Evolutionary conservation across 1,284 basidiomycete species (phyloP), one percentile per base, ranked within the genome.

Genomic region (Rhodotorula sp.): DNA sequence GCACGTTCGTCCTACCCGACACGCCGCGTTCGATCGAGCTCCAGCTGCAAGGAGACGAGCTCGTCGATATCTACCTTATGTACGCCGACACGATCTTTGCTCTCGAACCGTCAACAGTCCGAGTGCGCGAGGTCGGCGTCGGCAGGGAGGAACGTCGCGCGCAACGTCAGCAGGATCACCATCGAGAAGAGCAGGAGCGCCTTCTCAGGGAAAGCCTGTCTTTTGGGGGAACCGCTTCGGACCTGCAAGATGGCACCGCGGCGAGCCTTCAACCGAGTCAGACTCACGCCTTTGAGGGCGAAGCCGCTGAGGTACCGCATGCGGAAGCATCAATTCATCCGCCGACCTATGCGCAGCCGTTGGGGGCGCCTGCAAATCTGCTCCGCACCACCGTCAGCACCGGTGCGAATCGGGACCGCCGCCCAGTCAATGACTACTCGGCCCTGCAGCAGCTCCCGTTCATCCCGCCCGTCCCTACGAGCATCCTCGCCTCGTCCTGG

Each of bases 81-180:
- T 93, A 93, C 79, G 86, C 88, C 5, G 91, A 93, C 79, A 92
- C 92, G 76, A 89, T 93, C 26, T 93, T 93, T 78, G 91, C 92
- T 16, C 81, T 93, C 47, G 91, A 93, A 79, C 91, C 91, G 23
- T 91, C 91, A 5, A 93, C 92, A 1, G 91, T 93, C 28, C 85
- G 91, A 38, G 91, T 93, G n/a, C 87, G 91, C 10, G 92, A 93
- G 80, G 91, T 93, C 34, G 85, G 92, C 56, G 91, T 93, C 60
- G 91, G 90, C 21, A 86, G 92, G 7, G 90, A 90, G 6, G 91
- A 93, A 80, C 86, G 91, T 55, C 83, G 91, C 69, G 91, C 91
- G 38, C 84, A 91, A 55, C 85, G 91, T 83, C 90, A 74, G 87
- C 89, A 55, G 84, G 90, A 71, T 87, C 88, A 85, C 12, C 84